Evolutionary conservation across 495 filamentous ascomycete species (phyloP).

Genomic region (Tricharina praecox): DNA sequence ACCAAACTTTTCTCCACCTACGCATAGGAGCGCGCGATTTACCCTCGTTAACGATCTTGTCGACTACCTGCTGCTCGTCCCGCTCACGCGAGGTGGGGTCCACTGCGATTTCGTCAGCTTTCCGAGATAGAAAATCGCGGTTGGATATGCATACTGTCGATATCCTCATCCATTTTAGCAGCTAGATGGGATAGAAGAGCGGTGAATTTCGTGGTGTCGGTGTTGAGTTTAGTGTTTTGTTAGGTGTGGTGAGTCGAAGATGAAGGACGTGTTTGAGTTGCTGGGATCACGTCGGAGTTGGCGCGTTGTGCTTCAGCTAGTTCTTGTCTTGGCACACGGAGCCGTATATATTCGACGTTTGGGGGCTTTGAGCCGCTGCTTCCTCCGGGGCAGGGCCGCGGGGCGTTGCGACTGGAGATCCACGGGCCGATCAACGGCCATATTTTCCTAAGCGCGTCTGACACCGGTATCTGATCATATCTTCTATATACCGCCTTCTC

Average conservation of each 20-base stretch:
- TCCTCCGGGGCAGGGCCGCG: too few species aligned
- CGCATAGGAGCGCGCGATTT: slow-evolving; percentile 10
- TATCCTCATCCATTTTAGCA: slow-evolving; percentile 33
- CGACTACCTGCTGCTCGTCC: slow-evolving; percentile 55
- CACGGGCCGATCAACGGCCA: too few species aligned
- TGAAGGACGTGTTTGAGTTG: background rate
- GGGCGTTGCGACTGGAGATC: too few species aligned
- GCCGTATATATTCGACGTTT: too few species aligned
- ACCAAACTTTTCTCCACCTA: background rate
- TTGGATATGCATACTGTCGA: slow-evolving; percentile 31
- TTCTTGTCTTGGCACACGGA: too few species aligned
- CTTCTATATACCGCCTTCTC: too few species aligned
- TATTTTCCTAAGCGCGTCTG: too few species aligned
- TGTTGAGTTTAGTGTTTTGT: background rate
- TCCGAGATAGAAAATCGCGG: background rate
- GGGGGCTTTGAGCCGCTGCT: too few species aligned
- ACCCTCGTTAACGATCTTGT: slow-evolving; percentile 93
- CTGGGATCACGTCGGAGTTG: too few species aligned
- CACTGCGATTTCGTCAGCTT: slow-evolving; percentile 26
- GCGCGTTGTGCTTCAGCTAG: too few species aligned
- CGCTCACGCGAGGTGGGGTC: slow-evolving; percentile 35
- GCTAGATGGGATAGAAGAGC: slow-evolving; percentile 1
- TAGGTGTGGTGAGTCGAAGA: background rate
- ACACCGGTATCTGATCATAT: too few species aligned
- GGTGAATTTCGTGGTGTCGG: background rate